phyloP scores from a whole-genome alignment of 1,284 basidiomycete species.

The Bondarzewia mesenterica region DNA sequence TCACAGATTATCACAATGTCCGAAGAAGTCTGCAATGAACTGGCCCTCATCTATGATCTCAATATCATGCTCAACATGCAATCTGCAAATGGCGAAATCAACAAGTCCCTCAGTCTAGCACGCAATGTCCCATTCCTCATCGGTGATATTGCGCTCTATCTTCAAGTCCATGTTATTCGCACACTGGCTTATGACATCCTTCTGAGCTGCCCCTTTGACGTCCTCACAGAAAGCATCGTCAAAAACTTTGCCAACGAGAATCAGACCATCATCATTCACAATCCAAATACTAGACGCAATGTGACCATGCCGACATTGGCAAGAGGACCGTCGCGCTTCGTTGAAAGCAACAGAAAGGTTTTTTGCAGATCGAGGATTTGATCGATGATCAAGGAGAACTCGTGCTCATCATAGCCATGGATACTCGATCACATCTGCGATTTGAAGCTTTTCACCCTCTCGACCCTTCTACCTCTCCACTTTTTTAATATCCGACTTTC shows the following conservation, averaged over 20 bases:
- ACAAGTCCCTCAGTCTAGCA: slow-evolving; percentile 18
- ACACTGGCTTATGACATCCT: slow-evolving; percentile 24
- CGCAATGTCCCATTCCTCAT: neutral
- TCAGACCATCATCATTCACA: neutral
- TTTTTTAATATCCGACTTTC: neutral
- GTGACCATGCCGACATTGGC: neutral
- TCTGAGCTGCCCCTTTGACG: neutral
- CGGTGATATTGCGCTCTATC: slow-evolving; percentile 11
- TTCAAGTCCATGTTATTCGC: slow-evolving; percentile 19
- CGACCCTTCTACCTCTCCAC: neutral
- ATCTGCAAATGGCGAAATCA: slow-evolving; percentile 19
- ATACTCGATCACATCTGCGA: neutral
- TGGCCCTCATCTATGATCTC: neutral
- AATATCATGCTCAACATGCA: neutral
- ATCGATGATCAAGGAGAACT: neutral
- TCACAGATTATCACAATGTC: neutral
- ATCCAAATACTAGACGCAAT: neutral
- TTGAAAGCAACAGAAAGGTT: neutral
- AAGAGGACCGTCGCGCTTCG: neutral
- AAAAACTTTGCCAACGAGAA: neutral
- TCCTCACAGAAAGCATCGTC: neutral
- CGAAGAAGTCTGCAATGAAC: neutral
- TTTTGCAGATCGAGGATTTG: neutral
- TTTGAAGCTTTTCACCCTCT: neutral
- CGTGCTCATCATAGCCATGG: neutral